Evolutionary conservation across 192 early-diverging fungal genomes (phyloP), one percentile per base, ranked within the genome.

Genomic region (Coemansia sp.): DNA sequence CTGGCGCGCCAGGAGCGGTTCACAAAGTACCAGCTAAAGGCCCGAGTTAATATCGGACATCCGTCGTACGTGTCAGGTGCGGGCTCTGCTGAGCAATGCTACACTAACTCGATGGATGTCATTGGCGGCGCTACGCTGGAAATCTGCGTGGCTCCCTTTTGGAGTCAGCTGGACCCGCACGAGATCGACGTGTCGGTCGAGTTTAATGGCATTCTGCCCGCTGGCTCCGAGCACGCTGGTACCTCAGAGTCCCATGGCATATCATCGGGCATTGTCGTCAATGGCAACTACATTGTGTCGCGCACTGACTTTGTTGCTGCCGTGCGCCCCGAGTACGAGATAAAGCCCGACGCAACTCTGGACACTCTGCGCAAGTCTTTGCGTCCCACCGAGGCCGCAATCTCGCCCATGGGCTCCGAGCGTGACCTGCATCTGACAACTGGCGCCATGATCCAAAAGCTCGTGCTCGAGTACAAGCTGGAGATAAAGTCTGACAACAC

Each of bases 91-190:
- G 87, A 87, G 64, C 81, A 86, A 8, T 72, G 84, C 34, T 73
- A 52, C 21, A 86, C 80, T 55, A 64, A 67, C 16, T 83, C 88
- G 61, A 85, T 83, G 71, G 56, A 85, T 43, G 90, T 95, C 6
- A 59, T 85, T 42, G 87, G 90, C 64, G 86, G 86, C 28, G 81
- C 78, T 5, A 93, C 91, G 21, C 70, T 96, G 28, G 95, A 99
- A 74, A 82, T 93, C 33, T 75, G 89, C 62, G 57, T 97, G 36
- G 93, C 93, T 2, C 94, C 95, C 72, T 95, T 92, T 77, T 99
- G 97, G 94, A 90, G 87, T 45, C 85, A 86, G 61, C 76, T 90
- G 26, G 94, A 86, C 28, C 68, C 77, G 12, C 90, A 93, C 64
- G 72, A 75, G 25, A 73, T 96, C 10, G 86, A 87, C 26, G 69